phyloP scores from a whole-genome alignment of 164 flowering plant species.

The Nymphaea thermarum region DNA sequence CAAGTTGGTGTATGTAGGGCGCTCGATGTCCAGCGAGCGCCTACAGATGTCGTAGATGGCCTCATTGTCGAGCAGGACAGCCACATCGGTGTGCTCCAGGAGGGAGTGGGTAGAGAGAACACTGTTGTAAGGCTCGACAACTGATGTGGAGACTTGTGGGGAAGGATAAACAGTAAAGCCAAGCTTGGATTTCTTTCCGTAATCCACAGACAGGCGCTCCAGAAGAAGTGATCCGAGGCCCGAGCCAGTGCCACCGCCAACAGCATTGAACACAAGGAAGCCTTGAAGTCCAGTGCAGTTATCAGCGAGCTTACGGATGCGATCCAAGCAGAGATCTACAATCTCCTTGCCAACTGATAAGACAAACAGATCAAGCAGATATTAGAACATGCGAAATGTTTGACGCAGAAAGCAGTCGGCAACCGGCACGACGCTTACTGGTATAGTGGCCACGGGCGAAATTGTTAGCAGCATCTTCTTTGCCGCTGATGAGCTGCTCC shows the following conservation, averaged over 20 bases:
- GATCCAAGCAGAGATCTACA: slow-evolving; percentile 51
- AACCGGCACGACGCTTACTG: slow-evolving; percentile 33
- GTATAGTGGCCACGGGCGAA: slow-evolving; percentile 65
- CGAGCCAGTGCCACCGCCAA: slow-evolving; percentile 53
- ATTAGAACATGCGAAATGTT: too few relatives aligned
- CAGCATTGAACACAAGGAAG: slow-evolving; percentile 45
- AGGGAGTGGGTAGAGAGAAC: slow-evolving; percentile 50
- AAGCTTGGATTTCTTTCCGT: slow-evolving; percentile 43
- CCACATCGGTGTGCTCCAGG: slow-evolving; percentile 46
- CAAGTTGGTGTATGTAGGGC: slow-evolving; percentile 53
- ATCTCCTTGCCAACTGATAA: slow-evolving; percentile 42
- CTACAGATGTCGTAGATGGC: slow-evolving; percentile 50
- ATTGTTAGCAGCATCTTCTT: slow-evolving; percentile 60
- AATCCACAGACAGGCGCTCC: slow-evolving; percentile 46
- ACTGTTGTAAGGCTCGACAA: slow-evolving; percentile 49
- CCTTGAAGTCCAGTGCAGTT: slow-evolving; percentile 61
- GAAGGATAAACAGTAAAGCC: slow-evolving; percentile 31
- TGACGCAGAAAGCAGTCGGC: slow-evolving; percentile 1
- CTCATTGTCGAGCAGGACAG: slow-evolving; percentile 45
- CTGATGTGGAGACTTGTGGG: slow-evolving; percentile 52
- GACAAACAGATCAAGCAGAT: too few relatives aligned
- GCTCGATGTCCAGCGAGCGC: slow-evolving; percentile 44
- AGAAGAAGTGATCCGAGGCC: slow-evolving; percentile 45
- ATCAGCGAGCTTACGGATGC: slow-evolving; percentile 43
- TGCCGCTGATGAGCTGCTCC: slow-evolving; percentile 55